Conservation (phyloP, 1,284 basidiomycete genomes). For the Rugosomyces carneus region DNA sequence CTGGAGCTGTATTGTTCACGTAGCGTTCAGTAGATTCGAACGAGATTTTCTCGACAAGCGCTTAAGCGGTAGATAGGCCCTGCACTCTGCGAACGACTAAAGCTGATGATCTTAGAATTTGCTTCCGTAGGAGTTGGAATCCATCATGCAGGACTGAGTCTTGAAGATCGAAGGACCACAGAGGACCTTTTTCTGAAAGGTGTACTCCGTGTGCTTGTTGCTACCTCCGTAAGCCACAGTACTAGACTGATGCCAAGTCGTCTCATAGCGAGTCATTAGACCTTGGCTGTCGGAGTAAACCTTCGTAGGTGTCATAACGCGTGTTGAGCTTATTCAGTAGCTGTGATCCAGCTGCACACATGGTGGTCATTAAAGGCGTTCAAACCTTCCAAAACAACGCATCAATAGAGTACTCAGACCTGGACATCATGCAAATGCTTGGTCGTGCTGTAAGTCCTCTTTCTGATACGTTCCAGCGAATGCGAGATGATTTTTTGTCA, state of each 20-base stretch:
- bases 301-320: slow-evolving; percentile 49
- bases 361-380: slow-evolving; percentile 80
- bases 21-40: slow-evolving; percentile 11
- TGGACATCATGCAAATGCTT: slow-evolving; percentile 84
- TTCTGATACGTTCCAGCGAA: background rate
- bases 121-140: slow-evolving; percentile 68
- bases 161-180: slow-evolving; percentile 62
- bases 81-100: background rate
- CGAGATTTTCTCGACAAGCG: slow-evolving; percentile 54
- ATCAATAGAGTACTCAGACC: slow-evolving; percentile 71
- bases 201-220: slow-evolving; percentile 60
- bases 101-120: slow-evolving; percentile 37
- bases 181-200: slow-evolving; percentile 70
- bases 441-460: slow-evolving; percentile 62
- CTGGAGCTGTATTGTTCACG: background rate
- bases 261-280: slow-evolving; percentile 40
- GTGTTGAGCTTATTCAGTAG: slow-evolving; percentile 8
- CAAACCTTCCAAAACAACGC: slow-evolving; percentile 61
- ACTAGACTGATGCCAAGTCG: background rate
- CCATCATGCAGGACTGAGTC: slow-evolving; percentile 81
- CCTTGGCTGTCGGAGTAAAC: slow-evolving; percentile 86
- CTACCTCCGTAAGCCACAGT: slow-evolving; percentile 58
- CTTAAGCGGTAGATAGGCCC: slow-evolving; percentile 40
- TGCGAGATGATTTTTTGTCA: slow-evolving; percentile 25
- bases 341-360: slow-evolving; percentile 56